Conservation (phyloP, 768 basidiomycete species). For the Lactarius psammicola region DNA sequence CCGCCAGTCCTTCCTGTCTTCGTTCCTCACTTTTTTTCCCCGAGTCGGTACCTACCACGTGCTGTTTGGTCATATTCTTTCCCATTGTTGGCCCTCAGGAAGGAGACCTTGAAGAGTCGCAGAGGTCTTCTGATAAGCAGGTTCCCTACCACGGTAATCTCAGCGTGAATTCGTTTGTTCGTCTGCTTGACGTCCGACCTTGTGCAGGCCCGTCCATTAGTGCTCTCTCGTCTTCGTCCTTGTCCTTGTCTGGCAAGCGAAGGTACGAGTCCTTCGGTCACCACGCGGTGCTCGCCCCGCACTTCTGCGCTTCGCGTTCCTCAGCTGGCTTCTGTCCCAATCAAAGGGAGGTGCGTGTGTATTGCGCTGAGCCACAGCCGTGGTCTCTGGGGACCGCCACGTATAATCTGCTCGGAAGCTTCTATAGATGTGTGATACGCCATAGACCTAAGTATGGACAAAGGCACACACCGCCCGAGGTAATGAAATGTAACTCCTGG, state of each 20-base stretch:
- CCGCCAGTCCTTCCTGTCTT: neutral
- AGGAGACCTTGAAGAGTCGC: neutral
- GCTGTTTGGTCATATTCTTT: neutral
- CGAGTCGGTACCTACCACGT: conserved; percentile 6
- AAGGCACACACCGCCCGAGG: neutral
- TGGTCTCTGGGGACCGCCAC: neutral
- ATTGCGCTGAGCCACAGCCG: neutral
- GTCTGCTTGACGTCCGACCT: neutral
- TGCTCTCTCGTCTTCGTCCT: neutral
- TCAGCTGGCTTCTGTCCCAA: neutral
- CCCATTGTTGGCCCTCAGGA: conserved; percentile 1
- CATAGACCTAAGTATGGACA: conserved; percentile 1
- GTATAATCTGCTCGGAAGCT: neutral
- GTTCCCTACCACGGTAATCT: neutral
- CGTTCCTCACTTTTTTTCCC: neutral
- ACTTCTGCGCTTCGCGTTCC: conserved; percentile 1
- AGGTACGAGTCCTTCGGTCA: neutral
- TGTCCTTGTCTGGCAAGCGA: neutral
- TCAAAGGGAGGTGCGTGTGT: neutral
- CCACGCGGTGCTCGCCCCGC: neutral
- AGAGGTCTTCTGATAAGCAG: conserved; percentile 9
- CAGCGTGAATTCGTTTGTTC: neutral
- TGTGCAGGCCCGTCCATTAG: neutral
- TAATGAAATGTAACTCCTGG: neutral
- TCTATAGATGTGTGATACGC: neutral